Percentiles rank a stretch among this genome's conserved stretches.
Conservation (phyloP, 2,329 filamentous ascomycete species). For the Westerdykella sp. region DNA sequence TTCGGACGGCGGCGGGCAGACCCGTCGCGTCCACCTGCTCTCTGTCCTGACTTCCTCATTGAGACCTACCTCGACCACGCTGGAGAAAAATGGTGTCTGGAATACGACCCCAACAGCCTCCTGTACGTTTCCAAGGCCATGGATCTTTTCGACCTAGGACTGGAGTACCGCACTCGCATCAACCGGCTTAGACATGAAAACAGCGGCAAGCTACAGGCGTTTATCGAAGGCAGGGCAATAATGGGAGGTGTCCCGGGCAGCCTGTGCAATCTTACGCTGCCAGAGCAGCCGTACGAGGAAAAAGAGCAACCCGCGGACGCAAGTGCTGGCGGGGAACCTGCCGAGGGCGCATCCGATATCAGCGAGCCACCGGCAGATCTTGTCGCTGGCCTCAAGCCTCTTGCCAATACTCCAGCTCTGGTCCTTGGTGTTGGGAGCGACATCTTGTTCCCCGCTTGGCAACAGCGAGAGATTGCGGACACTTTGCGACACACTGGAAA, state of each 20-base stretch:
- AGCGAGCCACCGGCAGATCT: slow-evolving; percentile 69
- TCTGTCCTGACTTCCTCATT: slow-evolving; percentile 97
- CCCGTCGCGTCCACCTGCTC: slow-evolving; percentile 73
- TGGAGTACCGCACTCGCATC: slow-evolving; percentile 60
- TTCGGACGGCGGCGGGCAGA: slow-evolving; percentile 87
- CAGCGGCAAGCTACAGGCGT: slow-evolving; percentile 50
- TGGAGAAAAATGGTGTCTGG: slow-evolving; percentile 95
- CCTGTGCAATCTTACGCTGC: slow-evolving; percentile 74
- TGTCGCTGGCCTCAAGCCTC: slow-evolving; percentile 62
- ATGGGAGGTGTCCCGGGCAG: slow-evolving; percentile 29
- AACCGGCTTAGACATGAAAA: slow-evolving; percentile 57
- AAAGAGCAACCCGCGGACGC: slow-evolving; percentile 50
- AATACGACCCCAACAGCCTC: slow-evolving; percentile 92
- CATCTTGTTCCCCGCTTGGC: slow-evolving; percentile 96
- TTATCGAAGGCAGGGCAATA: slow-evolving; percentile 26
- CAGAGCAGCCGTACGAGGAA: slow-evolving; percentile 79
- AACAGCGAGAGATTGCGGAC: slow-evolving; percentile 89
- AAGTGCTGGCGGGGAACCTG: slow-evolving; percentile 1
- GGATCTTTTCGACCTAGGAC: slow-evolving; percentile 92
- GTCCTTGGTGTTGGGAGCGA: slow-evolving; percentile 94
- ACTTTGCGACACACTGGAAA: slow-evolving; percentile 74
- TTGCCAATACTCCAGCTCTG: slow-evolving; percentile 73
- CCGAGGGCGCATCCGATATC: slow-evolving; percentile 28
- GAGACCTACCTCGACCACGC: slow-evolving; percentile 98
- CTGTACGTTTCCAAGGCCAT: slow-evolving; percentile 98